Evolutionary conservation across 2,329 filamentous ascomycete genomes (phyloP).

Genomic region (Epichloe sp.): DNA sequence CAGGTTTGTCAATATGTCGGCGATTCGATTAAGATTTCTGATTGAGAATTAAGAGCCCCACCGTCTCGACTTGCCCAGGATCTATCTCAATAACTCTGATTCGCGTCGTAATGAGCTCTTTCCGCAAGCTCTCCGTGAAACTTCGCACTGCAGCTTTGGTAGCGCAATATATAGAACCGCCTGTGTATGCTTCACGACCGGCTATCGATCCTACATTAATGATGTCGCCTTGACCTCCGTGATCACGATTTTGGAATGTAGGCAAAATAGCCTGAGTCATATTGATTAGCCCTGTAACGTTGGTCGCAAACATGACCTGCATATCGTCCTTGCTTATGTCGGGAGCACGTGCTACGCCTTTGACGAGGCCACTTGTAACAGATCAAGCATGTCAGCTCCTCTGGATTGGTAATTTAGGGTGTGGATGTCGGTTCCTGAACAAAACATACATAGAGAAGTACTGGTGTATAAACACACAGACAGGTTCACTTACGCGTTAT

Average conservation of each 20-base stretch:
- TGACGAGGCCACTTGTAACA: slow-evolving; percentile 61
- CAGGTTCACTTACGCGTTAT: slow-evolving; percentile 68
- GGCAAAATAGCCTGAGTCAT: slow-evolving; percentile 87
- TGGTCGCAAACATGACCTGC: slow-evolving; percentile 77
- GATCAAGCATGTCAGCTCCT: background rate
- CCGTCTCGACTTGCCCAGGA: slow-evolving; percentile 84
- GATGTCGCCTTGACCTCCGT: slow-evolving; percentile 77
- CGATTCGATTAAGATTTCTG: slow-evolving; percentile 1
- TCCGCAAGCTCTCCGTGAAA: slow-evolving; percentile 72
- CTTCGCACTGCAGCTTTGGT: slow-evolving; percentile 79
- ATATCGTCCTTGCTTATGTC: slow-evolving; percentile 75
- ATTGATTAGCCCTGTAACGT: slow-evolving; percentile 88
- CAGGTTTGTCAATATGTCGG: background rate
- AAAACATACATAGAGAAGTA: background rate
- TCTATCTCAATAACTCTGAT: slow-evolving; percentile 82
- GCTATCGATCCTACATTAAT: slow-evolving; percentile 91
- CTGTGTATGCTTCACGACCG: slow-evolving; percentile 70
- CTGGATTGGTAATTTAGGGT: background rate
- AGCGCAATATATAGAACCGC: slow-evolving; percentile 85
- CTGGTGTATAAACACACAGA: background rate
- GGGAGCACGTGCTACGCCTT: slow-evolving; percentile 74
- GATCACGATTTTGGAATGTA: slow-evolving; percentile 62
- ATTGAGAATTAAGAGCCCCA: slow-evolving; percentile 15
- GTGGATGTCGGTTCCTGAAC: background rate
- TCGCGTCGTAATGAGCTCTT: slow-evolving; percentile 67